A percentile compares a stretch with the other conserved stretches of the same genome.
These are phyloP conservation scores for Mucor lusitanicus DNA, from an alignment of 371 early-diverging fungal genomes.

Conservation along the genomic window DNA sequence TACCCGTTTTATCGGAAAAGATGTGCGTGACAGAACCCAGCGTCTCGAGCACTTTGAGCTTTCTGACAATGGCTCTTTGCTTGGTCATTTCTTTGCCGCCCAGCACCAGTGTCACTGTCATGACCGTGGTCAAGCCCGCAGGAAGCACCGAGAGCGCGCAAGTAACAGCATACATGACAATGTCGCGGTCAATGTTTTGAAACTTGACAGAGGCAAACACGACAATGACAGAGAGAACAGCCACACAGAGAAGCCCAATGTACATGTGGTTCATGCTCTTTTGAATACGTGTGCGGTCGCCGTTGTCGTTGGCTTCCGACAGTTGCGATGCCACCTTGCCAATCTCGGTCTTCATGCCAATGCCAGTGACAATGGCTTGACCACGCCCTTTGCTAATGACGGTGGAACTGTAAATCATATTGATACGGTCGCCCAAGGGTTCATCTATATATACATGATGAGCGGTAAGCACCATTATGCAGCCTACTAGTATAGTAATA, in stretches of 20 bases:
- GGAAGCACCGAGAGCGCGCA: constrained; percentile 42
- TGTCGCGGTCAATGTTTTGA: constrained; percentile 26
- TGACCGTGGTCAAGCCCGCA: constrained; percentile 43
- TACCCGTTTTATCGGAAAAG: constrained; percentile 82
- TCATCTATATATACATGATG: constrained; percentile 32
- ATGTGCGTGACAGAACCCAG: constrained; percentile 90
- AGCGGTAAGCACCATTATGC: too few relatives aligned
- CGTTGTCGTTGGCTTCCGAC: constrained; percentile 48
- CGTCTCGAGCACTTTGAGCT: constrained; percentile 89
- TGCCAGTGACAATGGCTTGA: constrained; percentile 77
- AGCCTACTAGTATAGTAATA: too few relatives aligned
- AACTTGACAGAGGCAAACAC: constrained; percentile 62
- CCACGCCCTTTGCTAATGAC: constrained; percentile 76
- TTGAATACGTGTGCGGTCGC: constrained; percentile 76
- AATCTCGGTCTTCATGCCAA: constrained; percentile 85
- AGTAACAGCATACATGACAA: constrained; percentile 47
- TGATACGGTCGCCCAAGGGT: constrained; percentile 73
- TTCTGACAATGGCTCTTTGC: constrained; percentile 65
- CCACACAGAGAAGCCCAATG: constrained; percentile 61
- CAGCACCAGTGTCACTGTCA: constrained; percentile 42
- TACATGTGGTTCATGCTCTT: constrained; percentile 73
- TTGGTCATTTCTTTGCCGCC: constrained; percentile 43
- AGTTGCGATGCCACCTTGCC: constrained; percentile 88
- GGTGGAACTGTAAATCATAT: constrained; percentile 75
- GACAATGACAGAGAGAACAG: constrained; percentile 50